Evolutionary conservation across 2,329 filamentous ascomycete species (phyloP).

Genomic region (Epichloe gansuensis): DNA sequence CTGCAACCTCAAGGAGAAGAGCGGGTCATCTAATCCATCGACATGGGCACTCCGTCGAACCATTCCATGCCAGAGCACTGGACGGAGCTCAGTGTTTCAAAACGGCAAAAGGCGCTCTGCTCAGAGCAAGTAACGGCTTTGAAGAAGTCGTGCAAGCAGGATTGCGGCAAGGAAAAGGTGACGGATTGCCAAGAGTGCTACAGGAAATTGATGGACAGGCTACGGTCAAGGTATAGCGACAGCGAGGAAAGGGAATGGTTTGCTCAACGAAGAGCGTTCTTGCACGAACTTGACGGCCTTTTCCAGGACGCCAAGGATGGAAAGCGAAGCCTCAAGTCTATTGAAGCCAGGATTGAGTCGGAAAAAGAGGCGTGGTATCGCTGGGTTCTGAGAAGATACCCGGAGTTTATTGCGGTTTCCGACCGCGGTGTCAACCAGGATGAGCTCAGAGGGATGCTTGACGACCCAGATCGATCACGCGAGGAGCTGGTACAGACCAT

Average conservation of each 20-base stretch:
- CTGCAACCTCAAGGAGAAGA: neutral
- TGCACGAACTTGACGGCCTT: conserved; percentile 36
- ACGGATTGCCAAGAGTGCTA: conserved; percentile 37
- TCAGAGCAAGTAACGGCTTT: conserved; percentile 30
- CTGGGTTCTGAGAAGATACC: conserved; percentile 28
- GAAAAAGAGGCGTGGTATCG: conserved; percentile 44
- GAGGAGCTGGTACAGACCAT: conserved; percentile 26
- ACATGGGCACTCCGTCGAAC: conserved; percentile 15
- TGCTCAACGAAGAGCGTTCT: conserved; percentile 33
- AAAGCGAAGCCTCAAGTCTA: conserved; percentile 28
- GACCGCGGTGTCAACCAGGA: conserved; percentile 18
- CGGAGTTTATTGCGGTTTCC: conserved; percentile 24
- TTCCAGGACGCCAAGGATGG: conserved; percentile 35
- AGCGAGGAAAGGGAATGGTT: conserved; percentile 37
- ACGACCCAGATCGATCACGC: conserved; percentile 25
- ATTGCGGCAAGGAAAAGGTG: conserved; percentile 31
- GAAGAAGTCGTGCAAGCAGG: conserved; percentile 28
- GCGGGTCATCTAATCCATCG: neutral
- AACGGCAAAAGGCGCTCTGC: conserved; percentile 23
- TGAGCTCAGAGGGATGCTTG: conserved; percentile 23
- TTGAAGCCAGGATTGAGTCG: conserved; percentile 37
- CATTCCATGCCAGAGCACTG: conserved; percentile 26
- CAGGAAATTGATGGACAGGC: conserved; percentile 31
- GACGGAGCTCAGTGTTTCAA: conserved; percentile 24
- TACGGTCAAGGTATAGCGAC: conserved; percentile 27